A percentile compares a stretch with the other conserved stretches of the same genome.
Evolutionary conservation across 2,329 filamentous ascomycete species (phyloP).

Genomic region (Claviceps purpurea): DNA sequence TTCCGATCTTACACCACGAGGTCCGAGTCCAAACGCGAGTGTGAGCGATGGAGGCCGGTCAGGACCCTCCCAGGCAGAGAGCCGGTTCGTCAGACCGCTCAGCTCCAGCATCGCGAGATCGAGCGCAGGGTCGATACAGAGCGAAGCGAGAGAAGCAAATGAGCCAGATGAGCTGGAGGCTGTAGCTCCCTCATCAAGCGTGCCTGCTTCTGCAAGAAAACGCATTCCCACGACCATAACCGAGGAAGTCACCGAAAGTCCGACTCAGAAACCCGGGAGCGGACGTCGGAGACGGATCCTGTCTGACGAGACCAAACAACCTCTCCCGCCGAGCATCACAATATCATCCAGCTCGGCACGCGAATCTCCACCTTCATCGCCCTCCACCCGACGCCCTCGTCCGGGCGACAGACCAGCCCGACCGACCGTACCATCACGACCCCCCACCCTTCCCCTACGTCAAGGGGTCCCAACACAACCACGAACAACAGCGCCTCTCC

Average conservation of each 20-base stretch:
- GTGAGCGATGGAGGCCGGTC: not conserved
- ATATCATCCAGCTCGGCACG: conserved; percentile 1
- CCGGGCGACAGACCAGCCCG: conserved; percentile 15
- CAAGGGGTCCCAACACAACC: not conserved
- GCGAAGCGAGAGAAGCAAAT: not conserved
- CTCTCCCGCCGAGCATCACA: not conserved
- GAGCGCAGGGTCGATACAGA: not conserved
- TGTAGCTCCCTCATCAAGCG: conserved; percentile 6
- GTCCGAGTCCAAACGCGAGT: not conserved
- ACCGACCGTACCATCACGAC: not conserved
- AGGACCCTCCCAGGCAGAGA: not conserved
- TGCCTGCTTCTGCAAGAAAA: conserved; percentile 1
- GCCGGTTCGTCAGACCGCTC: conserved; percentile 4
- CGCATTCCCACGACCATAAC: conserved; percentile 7
- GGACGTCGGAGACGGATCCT: conserved; percentile 32
- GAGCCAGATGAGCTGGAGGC: conserved; percentile 2
- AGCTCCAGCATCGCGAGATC: conserved; percentile 3
- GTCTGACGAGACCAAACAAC: conserved; percentile 11
- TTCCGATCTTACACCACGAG: not conserved
- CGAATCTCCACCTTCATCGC: conserved; percentile 23
- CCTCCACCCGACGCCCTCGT: conserved; percentile 28
- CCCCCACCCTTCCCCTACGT: not conserved
- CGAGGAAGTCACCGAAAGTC: conserved; percentile 29
- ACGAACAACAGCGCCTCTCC: not conserved
- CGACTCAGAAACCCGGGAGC: conserved; percentile 40